A percentile compares a stretch with the other conserved stretches of the same genome.
Evolutionary conservation across 2,329 filamentous ascomycete genomes (phyloP).

Genomic region (Neofusicoccum sp.): DNA sequence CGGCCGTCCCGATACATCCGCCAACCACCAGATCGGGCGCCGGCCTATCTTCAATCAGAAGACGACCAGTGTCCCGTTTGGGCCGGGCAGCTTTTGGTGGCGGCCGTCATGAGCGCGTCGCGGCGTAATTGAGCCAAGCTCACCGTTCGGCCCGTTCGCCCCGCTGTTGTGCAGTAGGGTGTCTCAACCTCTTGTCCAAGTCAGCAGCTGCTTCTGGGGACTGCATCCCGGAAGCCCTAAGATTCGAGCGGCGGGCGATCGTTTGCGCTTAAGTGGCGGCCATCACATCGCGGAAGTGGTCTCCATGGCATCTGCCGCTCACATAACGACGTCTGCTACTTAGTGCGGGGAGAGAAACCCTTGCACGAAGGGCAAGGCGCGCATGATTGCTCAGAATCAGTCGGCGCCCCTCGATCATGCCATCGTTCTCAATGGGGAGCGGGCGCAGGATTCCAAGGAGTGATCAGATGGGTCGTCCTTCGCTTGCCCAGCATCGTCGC

Average conservation of each 20-base stretch:
- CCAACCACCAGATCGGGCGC: background rate
- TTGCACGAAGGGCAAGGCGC: background rate
- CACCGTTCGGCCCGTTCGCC: constrained; percentile 2
- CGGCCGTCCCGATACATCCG: background rate
- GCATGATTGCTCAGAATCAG: no score
- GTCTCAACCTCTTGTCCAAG: background rate
- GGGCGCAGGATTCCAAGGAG: background rate
- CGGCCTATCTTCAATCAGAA: background rate
- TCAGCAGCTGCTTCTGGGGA: background rate
- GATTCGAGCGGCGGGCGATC: background rate
- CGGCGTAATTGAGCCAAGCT: background rate
- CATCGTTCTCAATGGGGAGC: background rate
- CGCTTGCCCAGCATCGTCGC: no score
- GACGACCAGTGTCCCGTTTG: background rate
- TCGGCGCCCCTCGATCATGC: background rate
- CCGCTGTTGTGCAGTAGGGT: constrained; percentile 2
- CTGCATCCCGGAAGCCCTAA: background rate
- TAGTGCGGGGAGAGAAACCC: background rate
- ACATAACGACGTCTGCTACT: background rate
- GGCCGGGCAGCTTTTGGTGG: background rate
- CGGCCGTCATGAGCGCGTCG: background rate
- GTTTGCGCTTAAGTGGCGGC: background rate
- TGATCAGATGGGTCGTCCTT: background rate
- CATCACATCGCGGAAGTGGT: background rate
- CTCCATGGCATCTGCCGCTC: background rate